Base-by-base conservation (phyloP, 208 protist species). In the Vickermania spadyakhi region DNA sequence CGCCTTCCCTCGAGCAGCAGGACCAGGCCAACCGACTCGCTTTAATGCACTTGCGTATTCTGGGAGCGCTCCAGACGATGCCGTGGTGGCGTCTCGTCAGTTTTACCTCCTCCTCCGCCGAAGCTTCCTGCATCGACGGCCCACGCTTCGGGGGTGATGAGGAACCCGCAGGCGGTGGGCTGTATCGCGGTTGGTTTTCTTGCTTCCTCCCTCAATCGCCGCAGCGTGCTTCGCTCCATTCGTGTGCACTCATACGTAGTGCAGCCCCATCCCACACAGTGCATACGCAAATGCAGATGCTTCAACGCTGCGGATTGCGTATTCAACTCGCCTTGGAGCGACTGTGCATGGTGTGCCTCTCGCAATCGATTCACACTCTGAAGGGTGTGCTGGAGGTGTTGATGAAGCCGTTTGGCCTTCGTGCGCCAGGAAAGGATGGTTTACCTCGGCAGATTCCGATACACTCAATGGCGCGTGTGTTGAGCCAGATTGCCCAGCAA, bases 31-130 rank as follows among this genome's bases (percentile, higher is more conserved):
- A 45, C 36, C 7, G 11, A 18, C 36, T 45, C 11, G 36, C 36
- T 18, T 18, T n/a, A 45, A 7, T 45, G 36, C 36, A 45, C 36
- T 45, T 45, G 7, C 36, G 36, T 31, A 54, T 93, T 14, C 67
- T 93, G 25, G 81, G 75, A 28, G 80, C 89, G 18, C 70, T 93
- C 49, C 65, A 84, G 52, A 89, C 81, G 4, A 77, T 93, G 73
- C 85, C 85, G 50, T 93, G 85, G 82, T 89, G 79, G 85, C 75
- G 85, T 18, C 69, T 92, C 5, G 72, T 92, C 21, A 79, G 84
- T 53, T 66, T 64, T 1, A 72, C 79, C 5, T 58, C 62, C 41
- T 23, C 50, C n/a, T 27, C 21, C 4, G 41, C 42, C 59, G 28
- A 63, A 13, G 31, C 60, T 1, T 49, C 55, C 29, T 29, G 29